Conservation (phyloP, 2,329 filamentous ascomycete genomes). For the Fusarium newnesense region DNA sequence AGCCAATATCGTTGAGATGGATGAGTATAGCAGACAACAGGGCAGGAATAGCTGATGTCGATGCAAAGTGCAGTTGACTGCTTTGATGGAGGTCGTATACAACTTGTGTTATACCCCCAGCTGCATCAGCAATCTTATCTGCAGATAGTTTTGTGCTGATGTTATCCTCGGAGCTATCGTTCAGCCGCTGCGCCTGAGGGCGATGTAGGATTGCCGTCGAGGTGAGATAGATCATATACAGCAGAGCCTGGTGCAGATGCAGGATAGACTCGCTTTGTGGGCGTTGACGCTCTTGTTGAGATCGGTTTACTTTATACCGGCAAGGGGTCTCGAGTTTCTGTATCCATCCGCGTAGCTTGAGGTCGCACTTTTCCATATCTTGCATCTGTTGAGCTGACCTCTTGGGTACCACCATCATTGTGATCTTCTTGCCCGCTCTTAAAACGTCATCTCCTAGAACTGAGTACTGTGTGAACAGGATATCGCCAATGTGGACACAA, state of each 20-base stretch:
- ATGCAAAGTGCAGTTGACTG: background rate
- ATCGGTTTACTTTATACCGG: background rate
- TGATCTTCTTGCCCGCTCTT: background rate
- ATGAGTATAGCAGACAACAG: background rate
- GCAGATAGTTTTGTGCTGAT: background rate
- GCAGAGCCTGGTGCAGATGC: background rate
- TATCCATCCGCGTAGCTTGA: background rate
- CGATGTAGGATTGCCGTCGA: background rate
- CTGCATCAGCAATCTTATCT: background rate
- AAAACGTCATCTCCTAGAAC: background rate
- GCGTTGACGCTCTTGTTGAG: background rate
- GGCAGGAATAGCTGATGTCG: background rate
- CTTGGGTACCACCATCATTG: background rate
- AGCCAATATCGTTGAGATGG: background rate
- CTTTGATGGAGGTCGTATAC: background rate
- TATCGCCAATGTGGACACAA: background rate
- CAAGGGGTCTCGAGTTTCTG: background rate
- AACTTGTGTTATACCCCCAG: background rate
- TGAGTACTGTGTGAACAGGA: background rate
- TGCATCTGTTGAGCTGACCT: background rate
- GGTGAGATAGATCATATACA: background rate
- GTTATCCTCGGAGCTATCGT: background rate
- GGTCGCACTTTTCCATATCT: background rate
- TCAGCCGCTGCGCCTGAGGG: background rate
- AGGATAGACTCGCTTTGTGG: background rate